phyloP scores from a whole-genome alignment of 163 green algal genomes.

The Smithsoniella earleae region DNA sequence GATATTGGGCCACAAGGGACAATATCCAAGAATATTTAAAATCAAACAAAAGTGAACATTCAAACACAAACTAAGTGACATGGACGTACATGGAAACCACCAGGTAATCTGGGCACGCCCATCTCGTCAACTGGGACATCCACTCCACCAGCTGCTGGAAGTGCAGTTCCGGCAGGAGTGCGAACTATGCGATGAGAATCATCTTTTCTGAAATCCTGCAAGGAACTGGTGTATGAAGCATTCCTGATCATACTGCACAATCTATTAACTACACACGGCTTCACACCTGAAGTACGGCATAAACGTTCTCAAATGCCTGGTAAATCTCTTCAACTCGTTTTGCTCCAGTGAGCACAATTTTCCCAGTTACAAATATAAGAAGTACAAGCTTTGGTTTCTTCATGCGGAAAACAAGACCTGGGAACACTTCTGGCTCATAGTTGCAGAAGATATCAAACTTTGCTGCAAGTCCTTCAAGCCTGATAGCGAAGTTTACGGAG shows the following conservation, averaged over 20 bases:
- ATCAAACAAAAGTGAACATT: no score
- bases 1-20: no score
- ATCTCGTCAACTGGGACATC: background rate
- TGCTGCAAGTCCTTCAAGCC: slow-evolving; percentile 83
- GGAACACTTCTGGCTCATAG: slow-evolving; percentile 99
- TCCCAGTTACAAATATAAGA: slow-evolving; percentile 97
- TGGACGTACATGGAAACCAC: background rate
- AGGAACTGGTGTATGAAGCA: no score
- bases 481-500: slow-evolving; percentile 96
- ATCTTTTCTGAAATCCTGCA: slow-evolving; percentile 15
- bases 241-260: no score
- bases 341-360: slow-evolving; percentile 85
- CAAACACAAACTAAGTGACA: no score
- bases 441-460: slow-evolving; percentile 38
- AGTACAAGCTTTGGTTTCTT: slow-evolving; percentile 95
- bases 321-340: slow-evolving; percentile 94
- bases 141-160: background rate
- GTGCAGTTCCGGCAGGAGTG: background rate
- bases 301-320: slow-evolving; percentile 96
- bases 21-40: no score
- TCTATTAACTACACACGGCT: no score
- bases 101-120: background rate
- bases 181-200: slow-evolving; percentile 19
- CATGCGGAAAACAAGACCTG: slow-evolving; percentile 98
- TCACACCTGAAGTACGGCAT: slow-evolving; percentile 83